Base-by-base conservation (phyloP, 164 flowering plant genomes). In the Kalanchoe fedtschenkoi region DNA sequence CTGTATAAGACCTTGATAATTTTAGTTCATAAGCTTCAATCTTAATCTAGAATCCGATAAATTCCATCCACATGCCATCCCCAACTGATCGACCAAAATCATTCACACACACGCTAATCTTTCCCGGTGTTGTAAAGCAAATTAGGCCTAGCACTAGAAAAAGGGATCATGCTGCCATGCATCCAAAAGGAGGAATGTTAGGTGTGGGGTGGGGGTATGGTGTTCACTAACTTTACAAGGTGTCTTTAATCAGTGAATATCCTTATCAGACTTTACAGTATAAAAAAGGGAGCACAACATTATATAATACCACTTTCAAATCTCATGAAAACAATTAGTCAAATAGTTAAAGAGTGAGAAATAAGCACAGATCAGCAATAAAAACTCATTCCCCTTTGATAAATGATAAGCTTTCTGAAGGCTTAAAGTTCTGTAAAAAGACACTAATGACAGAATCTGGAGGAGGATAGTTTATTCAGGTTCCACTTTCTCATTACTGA, bases 101-200 rank as follows among this genome's bases (percentile, higher is more conserved):
- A 51, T 51, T 44, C 51, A 37, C 11, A 22, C 9, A 51, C 56
- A 51, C 56, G 0, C 24, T 24, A 8, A 11, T 16, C 30, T 26
- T 51, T 51, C 26, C 56, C 56, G 26, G n/a, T 51, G 56, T 47
- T 47, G 54, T 51, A 51, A 51, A 51, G 56, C 56, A 10, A 11
- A 26, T 26, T 24, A 26, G 32, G 30, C 56, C 56, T 24, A 8
- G 13, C 56, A 51, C 32, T 26, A 24, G 56, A n/a, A 26, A 51
- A 51, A 51, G 2, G 17, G 30, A 51, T 29, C 56, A 51, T 26
- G 32, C 26, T 26, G 56, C 32, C 56, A 51, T 51, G 56, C 56
- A 51, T 30, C 56, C 56, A 51, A 51, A 51, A 51, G 56, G 56
- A 26, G 32, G 32, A 51, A 51, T 26, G 56, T 51, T 51, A 51